These are phyloP conservation scores for Lepidium sativum DNA, from an alignment of 345 rosid genomes.

Conservation along the genomic window DNA sequence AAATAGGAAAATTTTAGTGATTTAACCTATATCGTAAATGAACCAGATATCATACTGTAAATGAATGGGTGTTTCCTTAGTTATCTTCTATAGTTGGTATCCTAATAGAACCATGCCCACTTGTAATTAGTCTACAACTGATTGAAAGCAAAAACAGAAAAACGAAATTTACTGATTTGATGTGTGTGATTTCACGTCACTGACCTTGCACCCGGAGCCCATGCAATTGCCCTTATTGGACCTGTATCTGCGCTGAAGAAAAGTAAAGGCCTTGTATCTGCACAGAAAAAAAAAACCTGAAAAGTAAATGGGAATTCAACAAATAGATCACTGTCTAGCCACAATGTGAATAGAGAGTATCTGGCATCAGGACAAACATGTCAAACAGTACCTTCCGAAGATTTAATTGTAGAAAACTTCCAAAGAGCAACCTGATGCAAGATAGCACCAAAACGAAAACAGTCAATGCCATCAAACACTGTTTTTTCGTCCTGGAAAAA, in stretches of 20 bases:
- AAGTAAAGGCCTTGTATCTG: conserved; percentile 86
- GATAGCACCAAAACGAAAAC: neutral
- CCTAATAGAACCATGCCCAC: neutral
- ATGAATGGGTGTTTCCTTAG: neutral
- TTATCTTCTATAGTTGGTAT: neutral
- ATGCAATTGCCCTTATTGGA: conserved; percentile 77
- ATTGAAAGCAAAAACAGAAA: neutral
- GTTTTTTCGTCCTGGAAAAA: neutral
- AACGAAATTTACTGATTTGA: neutral
- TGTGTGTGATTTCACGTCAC: neutral
- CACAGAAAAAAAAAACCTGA: conserved; percentile 15
- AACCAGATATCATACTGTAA: neutral
- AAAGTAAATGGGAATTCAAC: neutral
- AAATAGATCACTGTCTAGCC: neutral
- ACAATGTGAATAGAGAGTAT: conserved; percentile 1
- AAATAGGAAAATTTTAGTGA: neutral
- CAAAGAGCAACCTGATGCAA: conserved; percentile 80
- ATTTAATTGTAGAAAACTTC: conserved; percentile 55
- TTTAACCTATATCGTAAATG: neutral
- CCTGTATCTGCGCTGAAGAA: conserved; percentile 76
- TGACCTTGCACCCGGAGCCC: conserved; percentile 84
- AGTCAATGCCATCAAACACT: neutral
- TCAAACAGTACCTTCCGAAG: conserved; percentile 46
- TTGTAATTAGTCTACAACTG: neutral
- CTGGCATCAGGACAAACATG: neutral